Evolutionary conservation across 176 grass and related monocot species (phyloP).

Genomic region (Chrysopogon serrulatus): DNA sequence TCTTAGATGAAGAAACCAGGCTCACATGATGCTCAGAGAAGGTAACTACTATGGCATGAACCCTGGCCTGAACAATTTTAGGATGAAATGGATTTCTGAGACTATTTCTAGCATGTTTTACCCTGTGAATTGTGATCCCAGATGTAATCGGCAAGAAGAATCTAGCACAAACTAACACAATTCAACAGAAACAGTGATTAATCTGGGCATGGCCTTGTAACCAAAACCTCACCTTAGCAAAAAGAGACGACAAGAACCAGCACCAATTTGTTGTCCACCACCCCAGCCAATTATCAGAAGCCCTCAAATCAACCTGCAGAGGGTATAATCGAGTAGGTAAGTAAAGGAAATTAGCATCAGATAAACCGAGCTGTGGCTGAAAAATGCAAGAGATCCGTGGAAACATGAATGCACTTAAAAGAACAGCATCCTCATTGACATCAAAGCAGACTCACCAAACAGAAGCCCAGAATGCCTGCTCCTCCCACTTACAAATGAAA

Average conservation of each 20-base stretch:
- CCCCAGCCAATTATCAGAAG: background rate
- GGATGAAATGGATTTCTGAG: no score
- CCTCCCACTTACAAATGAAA: background rate
- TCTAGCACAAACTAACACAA: background rate
- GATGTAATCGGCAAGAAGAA: background rate
- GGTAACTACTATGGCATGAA: no score
- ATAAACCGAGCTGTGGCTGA: background rate
- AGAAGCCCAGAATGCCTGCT: background rate
- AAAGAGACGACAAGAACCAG: background rate
- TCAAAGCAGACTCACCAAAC: no score
- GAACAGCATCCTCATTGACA: background rate
- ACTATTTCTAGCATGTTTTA: background rate
- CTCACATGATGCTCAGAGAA: no score
- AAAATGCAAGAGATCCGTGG: background rate
- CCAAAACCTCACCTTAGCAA: constrained; percentile 9
- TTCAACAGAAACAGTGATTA: background rate
- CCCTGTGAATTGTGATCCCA: background rate
- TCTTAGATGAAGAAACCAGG: no score
- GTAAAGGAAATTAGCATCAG: background rate
- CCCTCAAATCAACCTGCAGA: background rate
- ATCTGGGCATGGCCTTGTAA: no score
- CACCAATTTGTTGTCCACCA: background rate
- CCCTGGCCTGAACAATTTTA: no score
- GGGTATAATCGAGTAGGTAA: background rate
- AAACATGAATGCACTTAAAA: background rate